Percentiles rank a stretch among this genome's conserved stretches.
These are phyloP conservation scores for Talaromyces sp. DNA, from an alignment of 2,329 filamentous ascomycete genomes.

Conservation along the genomic window DNA sequence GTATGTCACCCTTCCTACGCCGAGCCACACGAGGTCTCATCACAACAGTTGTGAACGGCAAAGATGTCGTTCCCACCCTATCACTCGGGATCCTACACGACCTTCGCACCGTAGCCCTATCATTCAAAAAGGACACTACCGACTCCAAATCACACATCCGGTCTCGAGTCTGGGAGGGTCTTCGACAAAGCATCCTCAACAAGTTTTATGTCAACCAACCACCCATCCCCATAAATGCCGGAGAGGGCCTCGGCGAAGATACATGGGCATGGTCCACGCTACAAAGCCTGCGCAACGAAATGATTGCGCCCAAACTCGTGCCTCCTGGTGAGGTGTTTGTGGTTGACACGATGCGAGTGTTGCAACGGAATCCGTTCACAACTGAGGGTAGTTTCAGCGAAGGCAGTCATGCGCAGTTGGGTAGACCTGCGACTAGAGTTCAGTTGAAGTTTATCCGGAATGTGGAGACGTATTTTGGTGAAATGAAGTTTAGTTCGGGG, in stretches of 20 bases:
- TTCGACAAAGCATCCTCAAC: constrained; percentile 61
- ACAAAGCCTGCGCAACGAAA: constrained; percentile 63
- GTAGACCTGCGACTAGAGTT: constrained; percentile 65
- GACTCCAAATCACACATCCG: constrained; percentile 67
- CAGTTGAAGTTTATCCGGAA: constrained; percentile 70
- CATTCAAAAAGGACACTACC: constrained; percentile 70
- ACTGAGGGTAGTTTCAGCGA: constrained; percentile 48
- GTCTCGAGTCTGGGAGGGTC: constrained; percentile 63
- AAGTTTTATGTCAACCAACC: constrained; percentile 58
- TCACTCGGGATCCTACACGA: constrained; percentile 74
- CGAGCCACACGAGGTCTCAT: constrained; percentile 70
- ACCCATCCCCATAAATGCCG: constrained; percentile 44
- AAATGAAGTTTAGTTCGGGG: constrained; percentile 68
- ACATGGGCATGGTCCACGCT: constrained; percentile 69
- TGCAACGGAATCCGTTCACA: constrained; percentile 66
- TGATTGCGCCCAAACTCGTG: constrained; percentile 68
- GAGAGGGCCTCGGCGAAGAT: constrained; percentile 58
- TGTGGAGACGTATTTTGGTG: constrained; percentile 67
- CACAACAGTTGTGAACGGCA: constrained; percentile 70
- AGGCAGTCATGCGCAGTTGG: constrained; percentile 52
- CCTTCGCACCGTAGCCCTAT: constrained; percentile 68
- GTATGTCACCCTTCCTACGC: constrained; percentile 68
- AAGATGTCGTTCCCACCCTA: constrained; percentile 71
- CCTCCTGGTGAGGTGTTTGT: constrained; percentile 76
- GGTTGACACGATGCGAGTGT: constrained; percentile 65